Conservation (phyloP, 2,329 filamentous ascomycete genomes). For the Lecanicillium sp. region DNA sequence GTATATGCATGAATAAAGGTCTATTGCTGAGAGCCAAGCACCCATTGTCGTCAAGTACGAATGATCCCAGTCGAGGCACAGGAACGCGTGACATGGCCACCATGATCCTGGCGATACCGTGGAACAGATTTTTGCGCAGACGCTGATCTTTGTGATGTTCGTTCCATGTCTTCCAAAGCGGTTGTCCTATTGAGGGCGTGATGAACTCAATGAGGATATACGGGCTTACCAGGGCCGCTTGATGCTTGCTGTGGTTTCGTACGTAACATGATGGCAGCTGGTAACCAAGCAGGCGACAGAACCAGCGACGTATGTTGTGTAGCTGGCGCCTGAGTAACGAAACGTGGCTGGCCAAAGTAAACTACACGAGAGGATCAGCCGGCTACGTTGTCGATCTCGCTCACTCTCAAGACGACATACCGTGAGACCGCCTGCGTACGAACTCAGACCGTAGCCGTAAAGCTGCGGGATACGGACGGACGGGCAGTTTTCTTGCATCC, state of each 20-base stretch:
- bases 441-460: slow-evolving; percentile 21
- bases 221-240: no score
- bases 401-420: no score
- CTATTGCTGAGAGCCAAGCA: slow-evolving; percentile 26
- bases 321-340: no score
- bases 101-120: slow-evolving; percentile 24
- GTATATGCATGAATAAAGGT: slow-evolving; percentile 15
- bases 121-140: slow-evolving; percentile 23
- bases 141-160: slow-evolving; percentile 15
- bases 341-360: no score
- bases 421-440: slow-evolving; percentile 16
- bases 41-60: slow-evolving; percentile 22
- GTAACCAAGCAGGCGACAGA: no score
- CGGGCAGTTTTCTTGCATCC: slow-evolving; percentile 19
- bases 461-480: slow-evolving; percentile 21
- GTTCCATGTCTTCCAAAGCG: slow-evolving; percentile 20
- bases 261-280: no score
- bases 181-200: slow-evolving; percentile 14
- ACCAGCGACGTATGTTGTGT: no score
- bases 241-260: no score
- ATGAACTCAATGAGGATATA: slow-evolving; percentile 20
- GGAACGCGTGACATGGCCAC: slow-evolving; percentile 25
- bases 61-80: slow-evolving; percentile 24
- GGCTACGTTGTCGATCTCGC: neutral
- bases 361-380: slow-evolving; percentile 3